Conservation (phyloP, 495 filamentous ascomycete genomes). For the Elasticomyces elasticus region DNA sequence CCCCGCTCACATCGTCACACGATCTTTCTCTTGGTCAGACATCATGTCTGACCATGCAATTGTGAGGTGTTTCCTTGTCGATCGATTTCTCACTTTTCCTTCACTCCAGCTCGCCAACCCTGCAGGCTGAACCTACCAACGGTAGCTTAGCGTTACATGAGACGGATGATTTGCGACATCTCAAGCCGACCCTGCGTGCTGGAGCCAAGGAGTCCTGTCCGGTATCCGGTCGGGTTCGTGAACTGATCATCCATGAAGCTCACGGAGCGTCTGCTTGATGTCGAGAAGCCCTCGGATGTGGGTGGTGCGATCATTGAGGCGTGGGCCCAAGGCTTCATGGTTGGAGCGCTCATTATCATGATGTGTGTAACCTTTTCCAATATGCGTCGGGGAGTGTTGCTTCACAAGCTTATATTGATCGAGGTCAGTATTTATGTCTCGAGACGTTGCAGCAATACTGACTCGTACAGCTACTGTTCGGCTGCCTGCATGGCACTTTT, state of each 20-base stretch:
- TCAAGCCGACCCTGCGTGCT: not conserved
- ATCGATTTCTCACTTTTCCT: not conserved
- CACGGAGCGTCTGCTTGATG: conserved; percentile 2
- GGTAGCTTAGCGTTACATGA: not conserved
- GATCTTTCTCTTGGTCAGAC: too few species aligned
- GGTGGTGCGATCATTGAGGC: conserved; percentile 29
- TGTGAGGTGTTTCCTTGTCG: not conserved
- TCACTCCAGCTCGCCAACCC: too few species aligned
- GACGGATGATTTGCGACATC: not conserved
- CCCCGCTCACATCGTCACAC: not conserved
- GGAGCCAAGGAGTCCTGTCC: not conserved
- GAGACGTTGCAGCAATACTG: not conserved
- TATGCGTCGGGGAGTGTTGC: conserved; percentile 29
- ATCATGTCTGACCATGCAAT: not conserved
- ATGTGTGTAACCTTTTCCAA: conserved; percentile 31
- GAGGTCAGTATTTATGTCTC: conserved; percentile 21
- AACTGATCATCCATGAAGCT: not conserved
- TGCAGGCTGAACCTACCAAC: too few species aligned
- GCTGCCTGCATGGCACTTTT: conserved; percentile 31
- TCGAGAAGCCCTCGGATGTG: conserved; percentile 24
- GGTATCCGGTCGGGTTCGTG: not conserved
- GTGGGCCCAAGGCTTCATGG: conserved; percentile 34
- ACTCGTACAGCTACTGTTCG: conserved; percentile 27
- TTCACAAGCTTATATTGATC: conserved; percentile 35
- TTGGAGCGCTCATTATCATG: conserved; percentile 34